Percentiles rank a stretch among this genome's conserved stretches.
These are phyloP conservation scores for Penicillium flavigenum DNA, from an alignment of 495 filamentous ascomycete species.

Conservation along the genomic window DNA sequence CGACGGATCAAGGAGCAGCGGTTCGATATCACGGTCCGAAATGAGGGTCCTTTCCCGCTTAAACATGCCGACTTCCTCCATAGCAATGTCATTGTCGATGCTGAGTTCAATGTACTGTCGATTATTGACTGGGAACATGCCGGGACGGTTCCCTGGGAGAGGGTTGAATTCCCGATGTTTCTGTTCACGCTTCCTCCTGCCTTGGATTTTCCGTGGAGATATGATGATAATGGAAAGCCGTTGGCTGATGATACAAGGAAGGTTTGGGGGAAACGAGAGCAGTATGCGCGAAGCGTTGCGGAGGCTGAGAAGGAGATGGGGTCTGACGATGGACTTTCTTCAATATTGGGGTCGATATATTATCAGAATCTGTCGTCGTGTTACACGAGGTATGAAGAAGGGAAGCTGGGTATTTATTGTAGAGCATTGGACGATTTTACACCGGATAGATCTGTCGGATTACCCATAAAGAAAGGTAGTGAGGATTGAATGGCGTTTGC, in stretches of 20 bases:
- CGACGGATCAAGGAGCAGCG: too few relatives aligned
- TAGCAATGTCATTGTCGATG: neutral
- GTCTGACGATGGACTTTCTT: neutral
- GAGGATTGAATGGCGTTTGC: too few relatives aligned
- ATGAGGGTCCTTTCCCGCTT: neutral
- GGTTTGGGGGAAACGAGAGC: neutral
- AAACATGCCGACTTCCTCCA: neutral
- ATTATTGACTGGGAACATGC: neutral
- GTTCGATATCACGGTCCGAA: neutral
- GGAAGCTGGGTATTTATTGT: neutral
- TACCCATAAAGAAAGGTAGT: neutral
- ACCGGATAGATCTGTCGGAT: neutral
- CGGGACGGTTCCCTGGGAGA: neutral
- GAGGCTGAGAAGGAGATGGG: neutral
- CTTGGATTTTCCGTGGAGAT: neutral
- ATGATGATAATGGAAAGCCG: neutral
- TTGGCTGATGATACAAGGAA: neutral
- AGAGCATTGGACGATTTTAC: neutral
- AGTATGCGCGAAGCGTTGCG: neutral
- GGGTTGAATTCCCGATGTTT: neutral
- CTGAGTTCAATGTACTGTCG: neutral
- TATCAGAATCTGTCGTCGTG: neutral
- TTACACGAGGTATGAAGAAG: neutral
- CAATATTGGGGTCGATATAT: neutral
- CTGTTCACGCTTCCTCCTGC: neutral